These are phyloP conservation scores for Pisolithus albus DNA, from an alignment of 768 basidiomycete genomes.

Conservation along the genomic window DNA sequence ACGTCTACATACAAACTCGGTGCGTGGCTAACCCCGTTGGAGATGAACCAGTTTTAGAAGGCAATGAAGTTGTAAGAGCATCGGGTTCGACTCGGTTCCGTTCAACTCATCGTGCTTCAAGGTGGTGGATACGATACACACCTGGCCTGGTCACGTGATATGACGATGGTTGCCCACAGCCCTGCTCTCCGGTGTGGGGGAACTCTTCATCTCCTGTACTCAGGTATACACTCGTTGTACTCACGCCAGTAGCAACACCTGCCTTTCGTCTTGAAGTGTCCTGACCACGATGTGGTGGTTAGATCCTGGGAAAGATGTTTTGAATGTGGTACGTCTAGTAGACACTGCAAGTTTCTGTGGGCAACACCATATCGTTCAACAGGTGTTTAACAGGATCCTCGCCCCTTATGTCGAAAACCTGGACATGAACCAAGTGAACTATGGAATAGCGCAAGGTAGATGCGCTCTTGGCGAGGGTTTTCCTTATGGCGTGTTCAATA, in stretches of 20 bases:
- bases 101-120: too few relatives aligned
- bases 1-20: background rate
- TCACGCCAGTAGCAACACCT: background rate
- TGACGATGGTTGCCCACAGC: slow-evolving; percentile 18
- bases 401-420: slow-evolving; percentile 95
- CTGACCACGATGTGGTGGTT: slow-evolving; percentile 70
- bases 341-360: background rate
- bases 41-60: background rate
- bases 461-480: background rate
- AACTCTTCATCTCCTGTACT: background rate
- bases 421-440: slow-evolving; percentile 90
- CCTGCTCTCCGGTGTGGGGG: background rate
- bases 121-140: too few relatives aligned
- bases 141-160: slow-evolving; percentile 19
- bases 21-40: background rate
- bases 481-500: slow-evolving; percentile 4
- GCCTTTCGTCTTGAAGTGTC: background rate
- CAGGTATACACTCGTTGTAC: background rate
- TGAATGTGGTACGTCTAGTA: slow-evolving; percentile 58
- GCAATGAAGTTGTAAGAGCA: background rate
- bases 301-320: slow-evolving; percentile 78
- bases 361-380: background rate
- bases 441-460: slow-evolving; percentile 82
- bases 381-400: slow-evolving; percentile 86
- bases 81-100: too few relatives aligned